Percentiles rank a stretch among this genome's conserved stretches.
Conservation (phyloP, 352 stramenopile genomes). For the Phytopythium boreale region DNA sequence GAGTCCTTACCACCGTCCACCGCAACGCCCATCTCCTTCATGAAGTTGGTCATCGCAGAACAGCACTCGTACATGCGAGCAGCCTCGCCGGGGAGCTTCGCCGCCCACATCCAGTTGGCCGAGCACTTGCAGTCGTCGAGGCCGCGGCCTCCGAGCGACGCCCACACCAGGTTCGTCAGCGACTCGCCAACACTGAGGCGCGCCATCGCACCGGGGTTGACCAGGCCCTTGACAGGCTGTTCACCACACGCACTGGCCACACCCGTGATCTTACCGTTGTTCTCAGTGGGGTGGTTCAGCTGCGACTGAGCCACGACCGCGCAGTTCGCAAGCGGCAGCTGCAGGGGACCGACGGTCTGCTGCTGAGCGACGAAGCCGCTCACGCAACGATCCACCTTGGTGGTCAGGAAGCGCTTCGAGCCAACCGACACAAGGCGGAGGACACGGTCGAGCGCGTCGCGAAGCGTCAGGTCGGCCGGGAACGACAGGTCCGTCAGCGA, state of each 20-base stretch:
- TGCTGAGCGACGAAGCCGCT: slow-evolving; percentile 98
- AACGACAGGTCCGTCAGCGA: slow-evolving; percentile 63
- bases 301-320: slow-evolving; percentile 96
- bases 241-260: slow-evolving; percentile 97
- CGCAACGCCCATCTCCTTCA: slow-evolving; percentile 94
- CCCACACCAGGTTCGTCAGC: slow-evolving; percentile 99
- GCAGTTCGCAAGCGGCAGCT: slow-evolving; percentile 96
- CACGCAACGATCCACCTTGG: slow-evolving; percentile 97
- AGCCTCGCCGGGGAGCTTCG: slow-evolving; percentile 98
- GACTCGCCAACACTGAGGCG: slow-evolving; percentile 96
- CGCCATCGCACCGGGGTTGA: slow-evolving; percentile 95
- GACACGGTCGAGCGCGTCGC: slow-evolving; percentile 92
- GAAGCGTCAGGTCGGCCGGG: slow-evolving; percentile 88
- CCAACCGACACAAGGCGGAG: slow-evolving; percentile 95
- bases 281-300: slow-evolving; percentile 67
- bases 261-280: slow-evolving; percentile 86
- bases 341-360: slow-evolving; percentile 97
- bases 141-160: slow-evolving; percentile 82
- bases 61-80: slow-evolving; percentile 99
- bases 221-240: slow-evolving; percentile 96
- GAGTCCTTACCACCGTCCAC: slow-evolving; percentile 99
- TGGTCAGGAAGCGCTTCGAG: slow-evolving; percentile 97
- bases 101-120: slow-evolving; percentile 99
- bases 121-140: slow-evolving; percentile 98
- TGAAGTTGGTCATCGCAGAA: slow-evolving; percentile 92